Conservation (phyloP, 805 yeast genomes). For the Kazachstania bromeliacearum region DNA sequence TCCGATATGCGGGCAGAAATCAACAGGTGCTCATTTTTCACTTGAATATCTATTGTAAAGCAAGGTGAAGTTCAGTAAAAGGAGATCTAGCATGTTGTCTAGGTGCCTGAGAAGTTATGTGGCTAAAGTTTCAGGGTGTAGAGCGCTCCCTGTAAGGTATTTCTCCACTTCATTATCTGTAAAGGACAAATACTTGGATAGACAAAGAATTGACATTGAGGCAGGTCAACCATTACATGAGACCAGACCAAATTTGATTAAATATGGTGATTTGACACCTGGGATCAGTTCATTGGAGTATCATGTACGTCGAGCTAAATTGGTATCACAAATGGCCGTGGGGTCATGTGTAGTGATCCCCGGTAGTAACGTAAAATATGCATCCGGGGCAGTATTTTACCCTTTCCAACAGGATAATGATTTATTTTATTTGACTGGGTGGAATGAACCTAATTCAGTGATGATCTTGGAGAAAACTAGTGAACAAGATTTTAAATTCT, state of each 20-base stretch:
- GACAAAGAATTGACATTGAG: constrained; percentile 25
- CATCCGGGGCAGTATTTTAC: constrained; percentile 86
- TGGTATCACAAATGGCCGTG: constrained; percentile 50
- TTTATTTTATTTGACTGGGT: constrained; percentile 78
- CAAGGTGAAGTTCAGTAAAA: too few species aligned
- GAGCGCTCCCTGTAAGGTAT: too few species aligned
- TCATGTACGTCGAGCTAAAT: constrained; percentile 53
- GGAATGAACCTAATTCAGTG: constrained; percentile 82
- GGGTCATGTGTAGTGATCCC: constrained; percentile 58
- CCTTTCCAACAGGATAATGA: constrained; percentile 90
- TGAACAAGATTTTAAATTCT: constrained; percentile 41
- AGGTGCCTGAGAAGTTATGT: too few species aligned
- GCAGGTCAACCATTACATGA: constrained; percentile 85
- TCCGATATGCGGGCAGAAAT: too few species aligned
- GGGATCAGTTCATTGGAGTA: constrained; percentile 83
- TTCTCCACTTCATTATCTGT: too few species aligned
- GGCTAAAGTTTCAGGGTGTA: too few species aligned
- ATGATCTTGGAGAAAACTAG: constrained; percentile 55
- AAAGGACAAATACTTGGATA: too few species aligned
- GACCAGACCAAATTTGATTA: constrained; percentile 68
- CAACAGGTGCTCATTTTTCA: too few species aligned
- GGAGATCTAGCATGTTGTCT: too few species aligned
- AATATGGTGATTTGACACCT: constrained; percentile 74
- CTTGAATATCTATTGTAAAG: too few species aligned
- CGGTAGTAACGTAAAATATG: constrained; percentile 63